Evolutionary conservation across 768 basidiomycete species (phyloP), one percentile per base, ranked within the genome.

Genomic region (Boletus coccyginus): DNA sequence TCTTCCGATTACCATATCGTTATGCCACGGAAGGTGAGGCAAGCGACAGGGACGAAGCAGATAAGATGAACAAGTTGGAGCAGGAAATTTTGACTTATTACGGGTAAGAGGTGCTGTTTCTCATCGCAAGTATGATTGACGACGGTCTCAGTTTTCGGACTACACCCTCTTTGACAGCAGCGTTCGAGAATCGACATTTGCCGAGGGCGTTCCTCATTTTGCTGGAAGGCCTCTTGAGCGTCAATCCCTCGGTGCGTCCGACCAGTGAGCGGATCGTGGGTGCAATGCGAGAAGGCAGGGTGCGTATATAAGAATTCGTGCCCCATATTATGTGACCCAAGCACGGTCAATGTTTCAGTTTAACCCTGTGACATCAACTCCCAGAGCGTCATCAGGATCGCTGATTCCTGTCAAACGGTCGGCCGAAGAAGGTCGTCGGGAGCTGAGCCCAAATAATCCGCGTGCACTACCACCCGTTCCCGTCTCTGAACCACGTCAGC

Each of bases 1-100:
- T 97, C 75, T 94, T 98, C 74, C 83, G 84, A 35, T 73, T 96
- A 19, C 95, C 96, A 0, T 98, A 94, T 66, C 80, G 78, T 17
- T 85, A 92, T 60, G 86, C 88, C 1, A 76, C 85, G 2, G 80
- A 80, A 40, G 83, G 82, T 1, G 84, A 82, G 52, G 80, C 76
- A 0, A 75, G 78, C 46, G 78, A 74, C 3, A 66, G 68, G 46
- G 78, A 79, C 12, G 86, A 86, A 42, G 71, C 60, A 1, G 86
- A 87, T 14, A 88, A 89, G 63, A 79, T 90, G 75, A 80, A 84
- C 40, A 74, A 73, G 44, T 73, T 98, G 38, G 87, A 92, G 63
- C 77, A 76, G 47, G 92, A 94, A 66, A 88, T 97, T 11, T 56
- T 81, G 55, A 63, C 69, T 4, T 98, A 96, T 74, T 73, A 80